These are phyloP conservation scores for Coprinopsis marcescibilis DNA, from an alignment of 768 basidiomycete genomes.

Conservation along the genomic window DNA sequence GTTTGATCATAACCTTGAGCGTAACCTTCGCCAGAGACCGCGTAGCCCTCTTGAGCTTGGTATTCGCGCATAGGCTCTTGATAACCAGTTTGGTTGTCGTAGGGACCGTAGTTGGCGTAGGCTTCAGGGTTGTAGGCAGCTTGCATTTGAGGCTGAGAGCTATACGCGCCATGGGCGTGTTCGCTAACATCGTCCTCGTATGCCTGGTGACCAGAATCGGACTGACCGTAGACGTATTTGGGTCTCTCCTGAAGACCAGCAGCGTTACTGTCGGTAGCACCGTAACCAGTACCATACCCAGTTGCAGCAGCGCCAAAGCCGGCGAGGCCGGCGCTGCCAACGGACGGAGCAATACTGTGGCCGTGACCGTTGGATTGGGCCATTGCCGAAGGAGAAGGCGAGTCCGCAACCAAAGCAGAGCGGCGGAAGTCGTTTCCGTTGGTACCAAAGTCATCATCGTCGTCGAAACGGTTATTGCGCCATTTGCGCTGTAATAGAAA, in stretches of 20 bases:
- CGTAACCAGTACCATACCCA: constrained; percentile 10
- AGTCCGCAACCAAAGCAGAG: constrained; percentile 21
- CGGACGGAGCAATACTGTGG: constrained; percentile 24
- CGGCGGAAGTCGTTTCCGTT: constrained; percentile 20
- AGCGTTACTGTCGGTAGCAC: constrained; percentile 14
- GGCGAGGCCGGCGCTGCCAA: constrained; percentile 32
- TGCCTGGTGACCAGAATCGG: constrained; percentile 12
- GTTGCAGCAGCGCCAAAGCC: constrained; percentile 19
- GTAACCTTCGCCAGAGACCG: not conserved
- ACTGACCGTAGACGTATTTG: constrained; percentile 35
- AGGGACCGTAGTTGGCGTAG: constrained; percentile 28
- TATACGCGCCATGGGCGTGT: constrained; percentile 31
- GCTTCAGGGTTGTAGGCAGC: constrained; percentile 36
- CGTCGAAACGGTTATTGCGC: constrained; percentile 24
- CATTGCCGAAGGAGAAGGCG: constrained; percentile 18
- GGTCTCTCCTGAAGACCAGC: constrained; percentile 15
- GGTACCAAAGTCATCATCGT: constrained; percentile 32
- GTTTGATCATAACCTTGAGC: constrained; percentile 11
- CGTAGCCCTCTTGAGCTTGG: constrained; percentile 21
- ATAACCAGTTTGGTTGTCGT: constrained; percentile 15
- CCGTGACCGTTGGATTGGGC: constrained; percentile 9
- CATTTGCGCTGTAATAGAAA: constrained; percentile 29
- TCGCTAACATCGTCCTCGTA: constrained; percentile 29
- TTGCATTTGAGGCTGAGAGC: constrained; percentile 35
- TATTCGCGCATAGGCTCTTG: constrained; percentile 27